Base-by-base conservation (phyloP, 2,329 filamentous ascomycete species). In the Exophiala phaeomuriformis region DNA sequence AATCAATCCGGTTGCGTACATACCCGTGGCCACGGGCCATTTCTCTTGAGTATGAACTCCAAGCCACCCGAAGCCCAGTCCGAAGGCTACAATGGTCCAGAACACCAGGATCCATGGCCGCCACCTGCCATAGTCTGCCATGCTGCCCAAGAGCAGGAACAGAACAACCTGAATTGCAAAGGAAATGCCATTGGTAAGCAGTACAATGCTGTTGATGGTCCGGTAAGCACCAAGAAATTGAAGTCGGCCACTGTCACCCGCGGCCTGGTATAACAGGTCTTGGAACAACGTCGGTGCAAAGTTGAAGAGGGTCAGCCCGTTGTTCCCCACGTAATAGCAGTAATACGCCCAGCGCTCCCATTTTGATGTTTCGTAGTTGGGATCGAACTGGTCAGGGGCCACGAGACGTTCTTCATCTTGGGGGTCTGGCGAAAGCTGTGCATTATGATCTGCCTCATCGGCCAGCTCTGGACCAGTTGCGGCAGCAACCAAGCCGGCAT, bases 1-100 rank as follows among this genome's bases (percentile, higher is more conserved):
- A 57, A 86, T 82, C 40, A 85, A 57, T 32, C 82, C 83, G 10
- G 85, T 76, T 51, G 86, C 82, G 64, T 86, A 86, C 10, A 87
- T 66, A 0, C 77, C 83, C 0, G 80, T 74, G 0, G 72, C 84
- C 5, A 75, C 69, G 45, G 77, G 72, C 84, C 84, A 87, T 64
- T 82, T 72, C 2, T 74, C 71, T 10, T 76, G 67, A 0, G 75
- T 77, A 54, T 85, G 80, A 0, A 86, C 81, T 19, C 81, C 82
- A 1, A 86, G 67, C 81, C 83, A 86, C 47, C 75, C 82, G 58
- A 86, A 86, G 1, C 82, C 83, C 57, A 84, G 76, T 33, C 68
- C 82, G 65, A 76, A 86, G 0, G 82, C 80, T 35, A 85, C 62
- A 5, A 83, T 59, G 2, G 81, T 83, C 58, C 83, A 74, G 5